These are phyloP conservation scores for Cavenderia fasciculata DNA, from an alignment of 78 protist genomes.

Conservation along the genomic window DNA sequence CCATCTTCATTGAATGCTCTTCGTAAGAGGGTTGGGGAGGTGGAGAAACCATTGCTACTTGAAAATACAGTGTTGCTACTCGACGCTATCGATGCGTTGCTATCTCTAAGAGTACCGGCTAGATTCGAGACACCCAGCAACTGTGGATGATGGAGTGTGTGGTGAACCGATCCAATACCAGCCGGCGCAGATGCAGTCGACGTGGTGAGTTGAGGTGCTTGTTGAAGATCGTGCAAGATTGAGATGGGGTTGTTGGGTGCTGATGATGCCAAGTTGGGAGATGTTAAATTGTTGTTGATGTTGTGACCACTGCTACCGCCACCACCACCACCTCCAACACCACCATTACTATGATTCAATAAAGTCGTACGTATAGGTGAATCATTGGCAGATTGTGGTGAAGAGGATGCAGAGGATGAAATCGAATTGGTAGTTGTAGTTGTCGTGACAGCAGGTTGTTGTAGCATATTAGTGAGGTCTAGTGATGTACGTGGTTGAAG, in stretches of 20 bases:
- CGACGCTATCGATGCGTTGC: neutral
- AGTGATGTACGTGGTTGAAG: slow-evolving; percentile 37
- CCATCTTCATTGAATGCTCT: slow-evolving; percentile 39
- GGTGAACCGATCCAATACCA: no score
- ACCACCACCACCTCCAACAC: neutral
- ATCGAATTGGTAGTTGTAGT: slow-evolving; percentile 19
- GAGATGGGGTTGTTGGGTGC: no score
- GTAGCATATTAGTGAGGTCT: slow-evolving; percentile 45
- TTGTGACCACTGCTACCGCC: neutral
- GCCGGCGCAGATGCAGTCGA: no score
- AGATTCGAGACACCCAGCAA: neutral
- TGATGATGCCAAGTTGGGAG: no score
- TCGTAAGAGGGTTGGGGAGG: slow-evolving; percentile 13
- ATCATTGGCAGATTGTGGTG: slow-evolving; percentile 23
- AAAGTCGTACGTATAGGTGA: slow-evolving; percentile 50
- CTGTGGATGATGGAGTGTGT: no score
- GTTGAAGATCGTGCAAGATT: neutral
- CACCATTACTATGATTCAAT: neutral
- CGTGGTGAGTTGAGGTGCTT: no score
- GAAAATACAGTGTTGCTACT: slow-evolving; percentile 2
- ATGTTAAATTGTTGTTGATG: slow-evolving; percentile 6
- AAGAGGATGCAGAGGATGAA: slow-evolving; percentile 26
- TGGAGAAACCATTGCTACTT: neutral
- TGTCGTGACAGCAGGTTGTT: neutral
- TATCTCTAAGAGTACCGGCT: neutral